These are phyloP conservation scores for Aechmea fasciata DNA, from an alignment of 176 grass and related monocot species.

Conservation along the genomic window DNA sequence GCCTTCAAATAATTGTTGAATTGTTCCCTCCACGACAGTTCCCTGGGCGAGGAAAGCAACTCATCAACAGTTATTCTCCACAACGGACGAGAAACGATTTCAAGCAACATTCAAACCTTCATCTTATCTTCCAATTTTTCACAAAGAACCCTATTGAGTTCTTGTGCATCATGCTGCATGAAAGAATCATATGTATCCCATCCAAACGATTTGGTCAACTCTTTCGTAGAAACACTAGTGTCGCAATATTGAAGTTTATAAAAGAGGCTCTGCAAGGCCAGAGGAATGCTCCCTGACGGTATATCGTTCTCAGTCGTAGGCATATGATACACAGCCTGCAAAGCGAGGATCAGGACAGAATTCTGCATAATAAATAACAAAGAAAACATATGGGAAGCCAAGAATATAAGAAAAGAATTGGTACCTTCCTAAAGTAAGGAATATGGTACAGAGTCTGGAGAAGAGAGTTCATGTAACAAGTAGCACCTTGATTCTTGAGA, in stretches of 20 bases:
- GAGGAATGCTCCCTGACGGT: constrained; percentile 85
- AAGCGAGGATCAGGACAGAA: background rate
- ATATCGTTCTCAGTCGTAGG: constrained; percentile 94
- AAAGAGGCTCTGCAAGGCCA: constrained; percentile 86
- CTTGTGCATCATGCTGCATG: constrained; percentile 96
- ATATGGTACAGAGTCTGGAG: constrained; percentile 87
- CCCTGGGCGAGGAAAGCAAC: constrained; percentile 35
- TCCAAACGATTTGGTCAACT: constrained; percentile 96
- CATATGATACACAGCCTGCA: constrained; percentile 93
- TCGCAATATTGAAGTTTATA: constrained; percentile 93
- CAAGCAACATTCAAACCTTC: constrained; percentile 48
- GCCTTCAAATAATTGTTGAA: constrained; percentile 88
- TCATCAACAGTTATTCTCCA: constrained; percentile 19
- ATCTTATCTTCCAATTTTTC: constrained; percentile 95
- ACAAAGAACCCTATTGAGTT: constrained; percentile 90
- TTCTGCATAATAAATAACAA: constrained; percentile 2
- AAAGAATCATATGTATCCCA: constrained; percentile 99
- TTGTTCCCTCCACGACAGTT: constrained; percentile 93
- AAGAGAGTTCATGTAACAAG: constrained; percentile 97
- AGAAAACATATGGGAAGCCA: constrained; percentile 10
- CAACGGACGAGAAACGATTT: constrained; percentile 9
- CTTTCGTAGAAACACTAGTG: constrained; percentile 83
- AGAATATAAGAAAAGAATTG: constrained; percentile 14
- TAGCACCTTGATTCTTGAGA: constrained; percentile 91
- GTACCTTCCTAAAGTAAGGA: constrained; percentile 88